These are phyloP conservation scores for Mycena kentingensis DNA, from an alignment of 768 basidiomycete species.

Conservation along the genomic window DNA sequence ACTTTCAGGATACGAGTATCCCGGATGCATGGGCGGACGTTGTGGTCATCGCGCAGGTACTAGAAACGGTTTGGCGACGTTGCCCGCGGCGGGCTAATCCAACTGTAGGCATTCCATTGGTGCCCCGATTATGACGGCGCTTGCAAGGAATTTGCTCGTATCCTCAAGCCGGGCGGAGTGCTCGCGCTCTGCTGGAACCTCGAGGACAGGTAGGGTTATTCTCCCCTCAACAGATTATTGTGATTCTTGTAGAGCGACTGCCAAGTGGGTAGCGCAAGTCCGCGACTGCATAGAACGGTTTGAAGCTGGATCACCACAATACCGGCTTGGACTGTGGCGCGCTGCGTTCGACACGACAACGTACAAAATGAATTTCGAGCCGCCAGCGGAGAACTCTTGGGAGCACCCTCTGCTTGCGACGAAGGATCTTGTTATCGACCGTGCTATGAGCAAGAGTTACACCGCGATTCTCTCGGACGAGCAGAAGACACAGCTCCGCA, in stretches of 20 bases:
- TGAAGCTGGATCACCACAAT: conserved; percentile 80
- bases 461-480: conserved; percentile 62
- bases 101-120: conserved; percentile 88
- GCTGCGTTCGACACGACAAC: conserved; percentile 61
- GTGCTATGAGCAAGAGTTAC: conserved; percentile 85
- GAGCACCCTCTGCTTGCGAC: conserved; percentile 53
- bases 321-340: conserved; percentile 76
- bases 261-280: conserved; percentile 74
- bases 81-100: conserved; percentile 1
- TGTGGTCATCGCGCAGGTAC: conserved; percentile 75
- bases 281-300: conserved; percentile 69
- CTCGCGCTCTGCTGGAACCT: conserved; percentile 88
- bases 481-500: conserved; percentile 55
- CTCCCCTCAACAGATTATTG: background rate
- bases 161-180: conserved; percentile 74
- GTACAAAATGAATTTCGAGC: conserved; percentile 62
- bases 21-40: conserved; percentile 74
- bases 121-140: conserved; percentile 78
- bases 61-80: conserved; percentile 1
- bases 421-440: conserved; percentile 57
- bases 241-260: conserved; percentile 45
- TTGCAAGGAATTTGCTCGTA: conserved; percentile 72
- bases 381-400: conserved; percentile 60
- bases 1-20: conserved; percentile 66
- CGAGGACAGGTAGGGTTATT: conserved; percentile 64